Evolutionary conservation across 1,284 basidiomycete genomes (phyloP), one percentile per base, ranked within the genome.

Genomic region (Trametes hirsuta): DNA sequence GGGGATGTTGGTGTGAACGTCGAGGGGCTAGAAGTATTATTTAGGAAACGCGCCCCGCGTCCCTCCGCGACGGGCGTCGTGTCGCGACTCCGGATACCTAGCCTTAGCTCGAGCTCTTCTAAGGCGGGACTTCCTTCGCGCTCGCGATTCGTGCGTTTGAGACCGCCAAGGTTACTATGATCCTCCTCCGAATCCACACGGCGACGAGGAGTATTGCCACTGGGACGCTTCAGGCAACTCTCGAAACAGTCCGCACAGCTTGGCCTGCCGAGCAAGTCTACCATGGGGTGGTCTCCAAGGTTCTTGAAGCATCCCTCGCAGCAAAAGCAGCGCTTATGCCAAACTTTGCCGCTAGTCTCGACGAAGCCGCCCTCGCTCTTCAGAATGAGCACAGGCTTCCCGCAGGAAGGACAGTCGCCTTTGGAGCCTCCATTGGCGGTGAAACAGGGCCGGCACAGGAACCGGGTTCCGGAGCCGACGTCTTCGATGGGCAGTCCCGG

Each of bases 211-310:
- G 63, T 81, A 5, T 75, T 75, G 37, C 71, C 77, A 4, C 59
- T 45, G 0, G 74, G 69, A 30, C 85, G 79, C 62, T 81, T 84
- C 44, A 91, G 76, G 68, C 87, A 91, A 30, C 72, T 84, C 58
- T 90, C 91, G 66, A 93, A 93, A 67, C 91, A 93, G 47, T 87
- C 85, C 11, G 80, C 76, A 66, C 91, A 93, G 50, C 86, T 89
- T 6, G 91, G 91, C 41, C 84, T 81, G 14, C 91, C 91, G 14
- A 91, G 75, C n/a, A 93, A 75, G 72, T 93, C 91, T 24, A 93
- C 86, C 83, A 91, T 86, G 0, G 91, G 91, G 4, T 76, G 76
- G 64, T 88, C 81, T 12, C 88, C 86, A 35, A 93, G 86, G 63
- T 86, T 82, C 74, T 84, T 88, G 70, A 78, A 81, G 69, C 91